Conservation (phyloP, 192 early-diverging fungal genomes). For the Backusella tarrabulga region DNA sequence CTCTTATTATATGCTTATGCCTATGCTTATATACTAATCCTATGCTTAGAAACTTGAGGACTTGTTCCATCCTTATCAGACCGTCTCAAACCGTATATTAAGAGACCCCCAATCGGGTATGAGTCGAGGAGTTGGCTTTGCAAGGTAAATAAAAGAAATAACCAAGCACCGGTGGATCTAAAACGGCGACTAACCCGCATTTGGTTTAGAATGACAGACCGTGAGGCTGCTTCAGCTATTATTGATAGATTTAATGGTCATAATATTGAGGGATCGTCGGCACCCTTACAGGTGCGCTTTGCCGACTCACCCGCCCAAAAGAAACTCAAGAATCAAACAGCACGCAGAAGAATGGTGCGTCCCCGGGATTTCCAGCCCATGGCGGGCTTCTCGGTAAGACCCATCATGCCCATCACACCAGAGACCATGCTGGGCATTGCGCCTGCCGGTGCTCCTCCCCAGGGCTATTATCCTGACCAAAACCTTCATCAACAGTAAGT, state of each 20-base stretch:
- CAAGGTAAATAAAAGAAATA: constrained; percentile 45
- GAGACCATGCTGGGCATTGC: constrained; percentile 50
- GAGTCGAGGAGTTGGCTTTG: constrained; percentile 82
- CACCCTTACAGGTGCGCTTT: constrained; percentile 76
- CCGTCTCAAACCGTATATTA: constrained; percentile 78
- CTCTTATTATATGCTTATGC: neutral
- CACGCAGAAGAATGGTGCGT: constrained; percentile 35
- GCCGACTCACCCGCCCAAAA: constrained; percentile 81
- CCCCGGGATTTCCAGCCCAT: constrained; percentile 36
- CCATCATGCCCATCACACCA: constrained; percentile 44
- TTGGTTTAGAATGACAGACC: constrained; percentile 58
- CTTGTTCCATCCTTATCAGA: constrained; percentile 61
- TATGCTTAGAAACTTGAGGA: constrained; percentile 50
- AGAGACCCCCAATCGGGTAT: constrained; percentile 61
- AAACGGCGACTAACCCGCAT: neutral
- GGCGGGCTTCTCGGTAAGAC: constrained; percentile 14
- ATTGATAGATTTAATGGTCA: constrained; percentile 70
- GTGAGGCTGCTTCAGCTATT: constrained; percentile 60
- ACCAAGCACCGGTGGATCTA: neutral
- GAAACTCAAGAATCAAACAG: constrained; percentile 65
- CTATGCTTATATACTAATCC: too few relatives aligned
- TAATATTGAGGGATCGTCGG: constrained; percentile 55
- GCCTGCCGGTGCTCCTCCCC: constrained; percentile 11
- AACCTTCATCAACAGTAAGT: constrained; percentile 8
- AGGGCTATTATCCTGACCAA: constrained; percentile 7